Base-by-base conservation (phyloP, 768 basidiomycete species). In the Scleroderma bovista region DNA sequence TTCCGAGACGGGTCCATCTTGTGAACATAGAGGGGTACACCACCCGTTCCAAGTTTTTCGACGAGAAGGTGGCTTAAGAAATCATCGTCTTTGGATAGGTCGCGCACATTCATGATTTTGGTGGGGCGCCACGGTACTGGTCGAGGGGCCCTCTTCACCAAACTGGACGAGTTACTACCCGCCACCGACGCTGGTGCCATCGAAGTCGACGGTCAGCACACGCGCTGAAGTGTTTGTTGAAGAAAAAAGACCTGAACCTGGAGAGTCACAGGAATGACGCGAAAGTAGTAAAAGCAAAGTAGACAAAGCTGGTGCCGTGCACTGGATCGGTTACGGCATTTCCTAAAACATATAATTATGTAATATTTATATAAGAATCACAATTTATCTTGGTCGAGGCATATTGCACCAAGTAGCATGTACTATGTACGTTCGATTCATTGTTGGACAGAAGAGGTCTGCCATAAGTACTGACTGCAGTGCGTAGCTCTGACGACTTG, bases 1-100 rank as follows among this genome's bases (percentile, higher is more conserved):
- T 81, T 76, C 48, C 86, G 77, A 53, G 80, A 77, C 22, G 84
- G 72, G 65, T 92, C 88, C 89, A 93, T 93, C 69, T 90, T 92
- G 74, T 93, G 89, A 13, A 93, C 90, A 50, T 84, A 78, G 47
- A 93, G 76, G n/a, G 90, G 89, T 8, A 85, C 84, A 33, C 60
- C 69, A 29, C 86, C 86, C 3, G 88, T 88, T 39, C 90, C 89
- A 31, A 93, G 80, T 59, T 91, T 91, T 72, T 93, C 89, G 54
- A 93, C 87, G 50, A 93, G 81, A 34, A 93, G 77, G 71, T 92
- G 87, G 61, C 85, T 87, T 65, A 93, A 83, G 66, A 91, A 92
- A 70, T 93, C 90, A 67, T 93, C 90, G 71, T 93, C 90, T 68
- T 81, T 83, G 61, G 89, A 87, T 53, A 93, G 79, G 79, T 93